Base-by-base conservation (phyloP, 768 basidiomycete species). In the Lactarius quietus region DNA sequence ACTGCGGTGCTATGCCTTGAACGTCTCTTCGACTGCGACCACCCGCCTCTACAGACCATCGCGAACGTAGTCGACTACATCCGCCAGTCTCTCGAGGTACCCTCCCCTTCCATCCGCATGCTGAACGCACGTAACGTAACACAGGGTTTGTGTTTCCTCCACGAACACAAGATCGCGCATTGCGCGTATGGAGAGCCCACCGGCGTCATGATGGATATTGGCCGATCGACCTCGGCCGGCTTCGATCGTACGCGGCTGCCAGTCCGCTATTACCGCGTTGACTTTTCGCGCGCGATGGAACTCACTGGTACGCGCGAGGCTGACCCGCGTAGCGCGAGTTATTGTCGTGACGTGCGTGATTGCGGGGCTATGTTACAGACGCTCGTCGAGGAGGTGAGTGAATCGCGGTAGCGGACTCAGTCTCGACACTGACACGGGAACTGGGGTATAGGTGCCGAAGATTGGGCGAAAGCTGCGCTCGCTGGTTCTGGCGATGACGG, bases 31-130 rank as follows among this genome's bases (percentile, higher is more conserved):
- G 75, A 79, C 68, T 83, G 76, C 71, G 76, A 81, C 68, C 68
- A 79, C 12, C 82, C 83, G 15, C 80, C 80, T 8, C 76, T 84
- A 45, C 69, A 76, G 57, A 81, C 74, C 4, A 79, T 83, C 35
- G 76, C 79, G 6, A 78, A 84, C 61, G 82, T 81, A 65, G 74
- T 83, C 41, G 83, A 84, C 67, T 82, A 83, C 64, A 80, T 83
- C 68, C 72, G 80, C 38, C 83, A 85, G 71, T 68, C 79, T 1
- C 76, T 85, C 17, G 83, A 84, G 77, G 82, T 81, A 63, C 38
- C 14, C 10, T 35, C 12, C 35, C 29, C 20, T n/a, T n/a, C n/a
- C n/a, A n/a, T n/a, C 9, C 18, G 3, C 1, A 10, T 43, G 43
- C 43, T 23, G 10, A 45, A 12, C n/a, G 10, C 12, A 2, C 43